phyloP scores from a whole-genome alignment of 768 basidiomycete genomes.

The Lenzites betulinus region DNA sequence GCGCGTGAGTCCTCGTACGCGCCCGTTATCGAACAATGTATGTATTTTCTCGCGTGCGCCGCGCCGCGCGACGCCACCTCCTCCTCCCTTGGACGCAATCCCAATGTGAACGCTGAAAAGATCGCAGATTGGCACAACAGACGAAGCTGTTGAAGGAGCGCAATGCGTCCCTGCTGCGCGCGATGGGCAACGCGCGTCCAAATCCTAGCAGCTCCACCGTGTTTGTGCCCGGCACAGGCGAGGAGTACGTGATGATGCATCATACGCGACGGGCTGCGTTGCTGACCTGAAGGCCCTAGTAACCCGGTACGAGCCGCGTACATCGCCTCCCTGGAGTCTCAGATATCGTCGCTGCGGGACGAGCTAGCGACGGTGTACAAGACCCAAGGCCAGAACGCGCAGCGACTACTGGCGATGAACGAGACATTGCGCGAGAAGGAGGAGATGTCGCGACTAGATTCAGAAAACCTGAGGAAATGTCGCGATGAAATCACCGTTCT shows the following conservation, averaged over 20 bases:
- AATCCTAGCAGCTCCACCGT: constrained; percentile 66
- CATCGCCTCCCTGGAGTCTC: constrained; percentile 88
- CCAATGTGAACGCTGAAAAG: constrained; percentile 47
- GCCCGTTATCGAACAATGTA: constrained; percentile 91
- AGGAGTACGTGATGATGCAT: constrained; percentile 62
- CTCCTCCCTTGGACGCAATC: constrained; percentile 12
- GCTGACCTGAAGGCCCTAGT: constrained; percentile 39
- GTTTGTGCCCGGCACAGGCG: constrained; percentile 58
- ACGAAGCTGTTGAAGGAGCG: constrained; percentile 90
- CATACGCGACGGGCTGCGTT: neutral
- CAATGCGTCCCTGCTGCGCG: constrained; percentile 85
- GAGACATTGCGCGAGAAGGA: constrained; percentile 95
- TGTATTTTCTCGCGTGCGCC: constrained; percentile 32
- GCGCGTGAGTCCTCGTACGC: constrained; percentile 78
- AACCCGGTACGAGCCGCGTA: constrained; percentile 88
- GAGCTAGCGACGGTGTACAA: constrained; percentile 96
- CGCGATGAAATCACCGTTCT: constrained; percentile 74
- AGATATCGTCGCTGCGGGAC: constrained; percentile 88
- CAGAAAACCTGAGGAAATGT: constrained; percentile 76
- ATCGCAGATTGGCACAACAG: constrained; percentile 89
- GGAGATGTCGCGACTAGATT: constrained; percentile 78
- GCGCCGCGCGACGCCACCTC: constrained; percentile 4
- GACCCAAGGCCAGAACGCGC: constrained; percentile 94
- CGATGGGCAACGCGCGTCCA: constrained; percentile 70
- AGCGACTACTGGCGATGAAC: constrained; percentile 89